Base-by-base conservation (phyloP, 441 rosid genomes). In the Euphorbia corollata region DNA sequence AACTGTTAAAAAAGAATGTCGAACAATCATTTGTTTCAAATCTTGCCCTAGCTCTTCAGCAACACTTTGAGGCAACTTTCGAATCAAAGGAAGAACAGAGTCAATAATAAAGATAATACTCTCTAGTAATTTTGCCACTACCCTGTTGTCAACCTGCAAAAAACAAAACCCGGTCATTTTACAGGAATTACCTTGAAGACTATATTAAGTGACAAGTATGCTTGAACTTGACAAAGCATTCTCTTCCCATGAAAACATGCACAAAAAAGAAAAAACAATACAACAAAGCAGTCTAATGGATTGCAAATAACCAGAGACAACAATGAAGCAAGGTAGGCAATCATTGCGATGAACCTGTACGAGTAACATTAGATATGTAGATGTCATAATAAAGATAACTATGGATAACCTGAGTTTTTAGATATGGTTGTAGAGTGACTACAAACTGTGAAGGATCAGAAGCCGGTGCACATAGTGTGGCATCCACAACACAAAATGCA, bases 11-110 rank as follows among this genome's bases (percentile, higher is more conserved):
- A 95, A 95, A 32, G 99, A 87, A 84, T 92, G 97, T 9, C 95
- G 96, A 75, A 88, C 87, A 64, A 95, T 90, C 98, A 90, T 95
- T 69, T 92, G 82, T 84, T 89, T 95, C 83, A 95, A 79, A 79
- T 95, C 99, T 83, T 90, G 98, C 75, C 87, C 88, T 66, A 95
- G 88, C 83, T 95, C 99, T 76, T 95, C 99, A 59, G 77, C 77
- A 68, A 92, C 85, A 81, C 71, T 84, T 54, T 59, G 81, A 63
- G 98, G 93, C 75, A 92, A 79, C 87, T 92, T 95, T 68, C 87
- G 86, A 71, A 90, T 88, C 77, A 87, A 80, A 59, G 98, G 95
- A 64, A 95, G 80, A 70, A 87, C 96, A 68, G 98, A 84, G 79
- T 90, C 87, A 65, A 95, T 85, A 64, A 95, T 82, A 76, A 90